These are phyloP conservation scores for Chenopodium album DNA, from an alignment of 148 eudicot genomes.

Conservation along the genomic window DNA sequence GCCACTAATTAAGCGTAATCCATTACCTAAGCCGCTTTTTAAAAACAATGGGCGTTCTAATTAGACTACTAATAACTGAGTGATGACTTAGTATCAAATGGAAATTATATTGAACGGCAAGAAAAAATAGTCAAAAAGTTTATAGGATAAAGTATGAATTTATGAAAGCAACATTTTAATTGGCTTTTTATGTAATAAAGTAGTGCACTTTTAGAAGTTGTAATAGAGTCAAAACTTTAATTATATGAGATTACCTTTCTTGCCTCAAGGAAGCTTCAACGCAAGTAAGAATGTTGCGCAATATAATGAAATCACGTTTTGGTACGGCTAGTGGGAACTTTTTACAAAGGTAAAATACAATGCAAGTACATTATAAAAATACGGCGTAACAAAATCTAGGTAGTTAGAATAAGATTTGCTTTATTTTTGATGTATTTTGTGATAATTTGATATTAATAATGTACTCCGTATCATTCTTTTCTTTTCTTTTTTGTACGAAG, in stretches of 20 bases:
- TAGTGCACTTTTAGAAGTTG: not conserved
- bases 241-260: not conserved
- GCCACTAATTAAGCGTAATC: not conserved
- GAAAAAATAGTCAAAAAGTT: conserved; percentile 17
- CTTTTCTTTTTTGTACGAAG: not conserved
- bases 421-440: not conserved
- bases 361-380: not conserved
- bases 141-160: conserved; percentile 1
- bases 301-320: conserved; percentile 11
- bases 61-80: not conserved
- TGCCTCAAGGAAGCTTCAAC: conserved; percentile 22
- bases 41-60: conserved; percentile 12
- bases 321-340: not conserved
- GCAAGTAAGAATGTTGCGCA: conserved; percentile 9
- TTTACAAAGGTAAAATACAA: not conserved
- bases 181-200: not conserved
- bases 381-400: not conserved
- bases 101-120: not conserved
- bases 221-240: conserved; percentile 19
- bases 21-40: not conserved
- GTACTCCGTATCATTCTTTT: not conserved
- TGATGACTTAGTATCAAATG: not conserved
- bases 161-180: conserved; percentile 7
- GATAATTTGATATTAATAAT: not conserved
- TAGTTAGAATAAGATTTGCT: not conserved